Conservation (phyloP, 73 alveolate species). For the Paramecium octaurelia region DNA sequence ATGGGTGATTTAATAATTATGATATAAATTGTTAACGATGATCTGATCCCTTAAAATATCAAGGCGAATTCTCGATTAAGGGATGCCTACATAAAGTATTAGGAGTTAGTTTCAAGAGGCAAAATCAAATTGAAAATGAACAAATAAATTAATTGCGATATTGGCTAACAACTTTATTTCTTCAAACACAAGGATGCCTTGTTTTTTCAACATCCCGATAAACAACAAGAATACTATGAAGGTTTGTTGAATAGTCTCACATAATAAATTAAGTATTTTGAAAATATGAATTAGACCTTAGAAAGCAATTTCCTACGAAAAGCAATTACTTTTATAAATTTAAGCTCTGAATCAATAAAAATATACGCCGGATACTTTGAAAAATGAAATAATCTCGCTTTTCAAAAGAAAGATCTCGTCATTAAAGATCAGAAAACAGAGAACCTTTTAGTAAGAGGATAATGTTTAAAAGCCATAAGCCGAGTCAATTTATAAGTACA, state of each 20-base stretch:
- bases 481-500: neutral
- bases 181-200: neutral
- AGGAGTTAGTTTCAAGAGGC: neutral
- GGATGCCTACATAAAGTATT: conserved; percentile 3
- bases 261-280: neutral
- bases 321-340: neutral
- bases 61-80: neutral
- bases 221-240: neutral
- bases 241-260: neutral
- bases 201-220: neutral
- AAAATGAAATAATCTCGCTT: neutral
- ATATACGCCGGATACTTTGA: neutral
- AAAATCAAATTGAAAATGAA: neutral
- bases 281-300: neutral
- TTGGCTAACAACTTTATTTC: neutral
- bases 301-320: neutral
- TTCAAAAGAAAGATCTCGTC: neutral
- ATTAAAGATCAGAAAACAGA: neutral
- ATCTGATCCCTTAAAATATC: neutral
- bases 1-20: conserved; percentile 29
- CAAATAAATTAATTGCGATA: neutral
- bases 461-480: neutral
- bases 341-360: neutral
- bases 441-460: neutral
- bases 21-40: neutral